Base-by-base conservation (phyloP, 1,284 basidiomycete species). In the Sanghuangporus sanghuang region DNA sequence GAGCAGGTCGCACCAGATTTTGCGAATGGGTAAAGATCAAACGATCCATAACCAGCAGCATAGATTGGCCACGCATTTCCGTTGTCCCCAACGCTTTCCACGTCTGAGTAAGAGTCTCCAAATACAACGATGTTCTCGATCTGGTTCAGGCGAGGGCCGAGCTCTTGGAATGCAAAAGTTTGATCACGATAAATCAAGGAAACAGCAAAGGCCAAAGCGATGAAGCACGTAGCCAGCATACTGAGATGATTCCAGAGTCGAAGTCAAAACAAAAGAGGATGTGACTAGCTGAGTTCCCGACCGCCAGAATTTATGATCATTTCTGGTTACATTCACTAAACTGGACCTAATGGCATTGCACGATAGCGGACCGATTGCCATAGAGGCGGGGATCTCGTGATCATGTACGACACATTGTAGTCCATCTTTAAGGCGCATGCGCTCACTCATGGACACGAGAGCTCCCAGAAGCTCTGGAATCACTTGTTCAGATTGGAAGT, bases 41-140 rank as follows among this genome's bases (percentile, higher is more conserved):
- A 74, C n/a, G 71, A 61, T 0, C 75, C 77, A 56, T 81, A 77
- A 53, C 67, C 69, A 1, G 77, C 75, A 7, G 75, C 78, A 66
- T 77, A 79, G 7, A 74, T 71, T 5, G 80, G 79, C 80, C 80
- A 81, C n/a, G 76, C 69, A 40, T 71, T 72, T 5, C 74, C 76
- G 6, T 74, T 74, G 67, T 78, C 76, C 6, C 73, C 75, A 39
- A 70, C 32, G 44, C 69, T 70, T 2, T 72, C 74, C 16, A 75
- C 66, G 64, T 81, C 80, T 2, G 80, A 77, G 67, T 80, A 81
- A 40, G 78, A 79, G 67, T 81, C 79, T 4, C 80, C 80, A 57
- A 80, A 80, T 1, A 78, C 78, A 55, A 77, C 78, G 16, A 79
- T 70, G 56, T 74, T 78, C 63, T 75, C 78, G 65, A 80, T 76